Base-by-base conservation (phyloP, 1,284 basidiomycete genomes). In the Apiotrichum gamsii region DNA sequence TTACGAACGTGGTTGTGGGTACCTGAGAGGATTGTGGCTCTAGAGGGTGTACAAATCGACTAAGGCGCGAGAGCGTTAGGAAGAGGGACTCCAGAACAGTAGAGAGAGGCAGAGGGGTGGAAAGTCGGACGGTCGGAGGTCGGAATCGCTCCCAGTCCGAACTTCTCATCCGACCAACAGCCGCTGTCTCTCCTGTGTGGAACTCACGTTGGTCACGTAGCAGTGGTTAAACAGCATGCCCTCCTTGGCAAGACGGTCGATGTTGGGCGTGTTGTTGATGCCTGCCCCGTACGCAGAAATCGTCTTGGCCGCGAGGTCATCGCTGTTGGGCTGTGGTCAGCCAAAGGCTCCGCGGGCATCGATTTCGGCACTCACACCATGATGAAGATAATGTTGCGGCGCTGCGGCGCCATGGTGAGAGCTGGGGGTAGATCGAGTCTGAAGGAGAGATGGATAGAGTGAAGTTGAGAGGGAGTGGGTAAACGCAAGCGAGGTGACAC, bases 211-310 rank as follows among this genome's bases (percentile, higher is more conserved):
- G 43, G 57, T 59, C 23, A 59, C 57, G 32, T 59, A 59, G 52
- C 57, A 59, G 43, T 59, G 55, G 35, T 59, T 51, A 47, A 59
- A 59, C 8, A 50, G 43, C 55, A 57, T 54, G 18, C 57, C 57
- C 28, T 55, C 46, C 19, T 52, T 33, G 19, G 57, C 57, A 13
- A 59, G 41, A 10, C 49, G 39, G 42, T 59, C 57, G 16, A 57
- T 40, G 40, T 59, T 42, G 34, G 57, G 57, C 8, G 57, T 59
- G 28, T 52, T 40, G 41, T 59, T 59, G 37, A 59, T 51, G 28
- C 57, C 57, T 10, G 48, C 54, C 25, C 57, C 57, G 39, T 59
- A 57, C 25, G 38, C 41, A 14, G 38, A 39, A 30, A 59, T 59
- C 15, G 57, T 19, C 33, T 59, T 59, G 19, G 57, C 52, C 16